Percentiles rank a stretch among this genome's conserved stretches.
Conservation (phyloP, 2,329 filamentous ascomycete species). For the Samsoniella hepiali region DNA sequence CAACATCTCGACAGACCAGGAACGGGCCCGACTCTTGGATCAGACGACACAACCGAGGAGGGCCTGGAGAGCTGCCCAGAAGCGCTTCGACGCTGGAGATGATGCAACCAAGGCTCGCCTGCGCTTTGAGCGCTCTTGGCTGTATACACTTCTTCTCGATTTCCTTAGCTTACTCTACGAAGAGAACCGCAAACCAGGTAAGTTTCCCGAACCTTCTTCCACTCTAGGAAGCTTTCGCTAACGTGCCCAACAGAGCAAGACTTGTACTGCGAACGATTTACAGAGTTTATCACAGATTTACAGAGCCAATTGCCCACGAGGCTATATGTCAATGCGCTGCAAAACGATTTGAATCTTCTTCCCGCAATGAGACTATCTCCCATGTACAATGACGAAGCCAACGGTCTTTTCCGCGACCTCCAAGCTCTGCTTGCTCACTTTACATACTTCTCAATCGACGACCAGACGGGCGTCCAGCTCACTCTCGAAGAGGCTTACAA, state of each 20-base stretch:
- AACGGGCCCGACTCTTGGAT: conserved; percentile 69
- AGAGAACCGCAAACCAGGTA: conserved; percentile 31
- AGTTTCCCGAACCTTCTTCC: not conserved
- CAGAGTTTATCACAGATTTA: conserved; percentile 86
- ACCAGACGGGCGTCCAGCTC: conserved; percentile 78
- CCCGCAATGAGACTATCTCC: conserved; percentile 75
- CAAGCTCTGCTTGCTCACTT: conserved; percentile 80
- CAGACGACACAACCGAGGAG: conserved; percentile 75
- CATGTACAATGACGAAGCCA: conserved; percentile 70
- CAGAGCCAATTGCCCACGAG: conserved; percentile 91
- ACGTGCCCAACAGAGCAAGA: conserved; percentile 56
- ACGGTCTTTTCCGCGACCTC: conserved; percentile 76
- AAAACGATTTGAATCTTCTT: conserved; percentile 82
- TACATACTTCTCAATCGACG: conserved; percentile 83
- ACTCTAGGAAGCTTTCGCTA: not conserved
- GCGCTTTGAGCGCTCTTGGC: conserved; percentile 89
- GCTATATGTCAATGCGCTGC: conserved; percentile 84
- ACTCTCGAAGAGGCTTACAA: conserved; percentile 72
- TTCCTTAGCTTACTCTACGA: conserved; percentile 74
- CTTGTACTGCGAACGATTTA: conserved; percentile 85
- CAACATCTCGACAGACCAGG: conserved; percentile 75
- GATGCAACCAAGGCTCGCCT: conserved; percentile 73
- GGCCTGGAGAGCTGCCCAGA: conserved; percentile 82
- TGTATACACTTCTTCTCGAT: conserved; percentile 80
- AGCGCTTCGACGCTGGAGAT: conserved; percentile 84